Conservation (phyloP, 345 rosid species). For the Firmiana major region DNA sequence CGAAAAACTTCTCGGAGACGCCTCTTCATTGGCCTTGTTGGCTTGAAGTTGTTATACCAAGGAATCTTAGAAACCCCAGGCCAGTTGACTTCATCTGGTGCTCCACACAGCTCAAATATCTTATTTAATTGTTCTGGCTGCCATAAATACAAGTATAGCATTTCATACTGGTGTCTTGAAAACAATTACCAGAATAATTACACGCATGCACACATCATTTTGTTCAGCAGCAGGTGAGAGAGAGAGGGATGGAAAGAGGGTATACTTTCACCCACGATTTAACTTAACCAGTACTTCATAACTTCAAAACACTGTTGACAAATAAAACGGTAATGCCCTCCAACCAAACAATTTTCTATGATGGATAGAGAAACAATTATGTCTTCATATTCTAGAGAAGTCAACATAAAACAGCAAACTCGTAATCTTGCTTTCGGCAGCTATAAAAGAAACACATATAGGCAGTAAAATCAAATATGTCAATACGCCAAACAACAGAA, state of each 20-base stretch:
- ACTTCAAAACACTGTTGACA: not conserved
- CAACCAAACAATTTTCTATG: not conserved
- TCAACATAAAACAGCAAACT: not conserved
- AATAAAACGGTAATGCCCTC: not conserved
- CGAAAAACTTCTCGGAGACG: conserved; percentile 75
- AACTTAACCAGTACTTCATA: not conserved
- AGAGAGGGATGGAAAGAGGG: not conserved
- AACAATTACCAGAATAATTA: conserved; percentile 2
- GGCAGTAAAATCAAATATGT: not conserved
- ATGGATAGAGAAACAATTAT: not conserved
- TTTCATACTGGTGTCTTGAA: not conserved
- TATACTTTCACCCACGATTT: not conserved
- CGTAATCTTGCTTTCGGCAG: not conserved
- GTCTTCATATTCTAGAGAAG: not conserved
- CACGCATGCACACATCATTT: not conserved
- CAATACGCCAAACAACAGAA: not conserved
- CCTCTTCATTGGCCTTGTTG: conserved; percentile 66
- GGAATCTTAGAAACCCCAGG: conserved; percentile 75
- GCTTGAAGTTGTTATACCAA: conserved; percentile 73
- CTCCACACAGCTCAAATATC: conserved; percentile 75
- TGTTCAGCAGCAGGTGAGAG: not conserved
- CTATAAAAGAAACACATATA: not conserved
- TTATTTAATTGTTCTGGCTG: conserved; percentile 74
- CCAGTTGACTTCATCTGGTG: conserved; percentile 72
- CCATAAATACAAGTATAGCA: conserved; percentile 11